Percentiles rank a stretch among this genome's conserved stretches.
Conservation (phyloP, 2,329 filamentous ascomycete species). For the Geoglossum cookeanum region DNA sequence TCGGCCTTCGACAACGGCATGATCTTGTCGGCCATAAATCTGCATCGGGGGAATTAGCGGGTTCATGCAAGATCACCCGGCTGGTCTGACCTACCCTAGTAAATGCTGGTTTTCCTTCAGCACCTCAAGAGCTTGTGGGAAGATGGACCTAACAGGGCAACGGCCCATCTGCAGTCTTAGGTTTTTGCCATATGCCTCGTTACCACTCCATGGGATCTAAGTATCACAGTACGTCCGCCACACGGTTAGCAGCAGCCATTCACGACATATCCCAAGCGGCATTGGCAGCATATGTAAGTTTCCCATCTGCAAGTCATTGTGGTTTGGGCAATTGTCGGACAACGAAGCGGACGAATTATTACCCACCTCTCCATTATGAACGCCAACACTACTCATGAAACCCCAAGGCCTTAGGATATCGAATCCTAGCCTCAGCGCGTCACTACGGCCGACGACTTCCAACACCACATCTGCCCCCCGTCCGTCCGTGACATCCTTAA, state of each 20-base stretch:
- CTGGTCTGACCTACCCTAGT: slow-evolving; percentile 36
- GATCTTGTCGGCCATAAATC: slow-evolving; percentile 60
- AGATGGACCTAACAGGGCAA: slow-evolving; percentile 55
- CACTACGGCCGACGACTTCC: slow-evolving; percentile 53
- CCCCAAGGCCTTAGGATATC: slow-evolving; percentile 55
- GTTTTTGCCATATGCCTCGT: slow-evolving; percentile 49
- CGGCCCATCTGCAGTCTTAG: slow-evolving; percentile 56
- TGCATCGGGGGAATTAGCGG: slow-evolving; percentile 18
- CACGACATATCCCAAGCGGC: neutral
- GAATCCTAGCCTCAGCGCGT: slow-evolving; percentile 50
- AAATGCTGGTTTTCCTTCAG: slow-evolving; percentile 47
- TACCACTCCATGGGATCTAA: slow-evolving; percentile 46
- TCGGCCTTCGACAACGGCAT: slow-evolving; percentile 49
- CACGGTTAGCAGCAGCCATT: neutral
- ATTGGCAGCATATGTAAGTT: neutral
- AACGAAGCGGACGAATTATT: neutral
- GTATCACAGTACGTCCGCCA: neutral
- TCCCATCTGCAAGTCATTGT: neutral
- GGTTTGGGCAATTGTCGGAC: neutral
- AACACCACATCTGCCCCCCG: slow-evolving; percentile 73
- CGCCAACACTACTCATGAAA: slow-evolving; percentile 54
- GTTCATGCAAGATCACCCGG: neutral
- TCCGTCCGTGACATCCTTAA: slow-evolving; percentile 58
- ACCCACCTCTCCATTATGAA: slow-evolving; percentile 51
- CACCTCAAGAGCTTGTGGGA: slow-evolving; percentile 42